phyloP scores from a whole-genome alignment of 768 basidiomycete species.

The Chalciporus pseudorubinellus region DNA sequence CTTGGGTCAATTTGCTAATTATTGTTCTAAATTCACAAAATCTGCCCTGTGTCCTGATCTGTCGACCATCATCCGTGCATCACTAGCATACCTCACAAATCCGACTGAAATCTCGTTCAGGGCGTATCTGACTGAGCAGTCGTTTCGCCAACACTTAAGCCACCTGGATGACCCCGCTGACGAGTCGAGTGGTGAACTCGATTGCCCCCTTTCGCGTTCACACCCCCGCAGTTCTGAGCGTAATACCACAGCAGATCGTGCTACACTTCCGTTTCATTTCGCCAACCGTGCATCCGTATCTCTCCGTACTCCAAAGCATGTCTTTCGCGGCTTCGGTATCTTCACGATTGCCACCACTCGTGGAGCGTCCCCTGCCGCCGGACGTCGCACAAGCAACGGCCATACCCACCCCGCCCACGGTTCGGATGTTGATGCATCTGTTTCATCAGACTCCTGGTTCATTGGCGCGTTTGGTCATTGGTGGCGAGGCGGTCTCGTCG shows the following conservation, averaged over 20 bases:
- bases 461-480: conserved; percentile 88
- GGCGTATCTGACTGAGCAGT: conserved; percentile 93
- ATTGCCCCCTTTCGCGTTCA: conserved; percentile 27
- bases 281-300: conserved; percentile 90
- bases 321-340: conserved; percentile 82
- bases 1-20: not conserved
- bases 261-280: conserved; percentile 64
- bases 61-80: conserved; percentile 5
- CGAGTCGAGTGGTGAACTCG: conserved; percentile 42
- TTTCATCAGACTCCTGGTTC: conserved; percentile 81
- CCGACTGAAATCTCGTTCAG: conserved; percentile 93
- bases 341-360: conserved; percentile 70
- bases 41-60: conserved; percentile 1
- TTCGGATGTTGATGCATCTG: conserved; percentile 41
- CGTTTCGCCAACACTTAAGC: conserved; percentile 91
- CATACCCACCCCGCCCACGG: conserved; percentile 25
- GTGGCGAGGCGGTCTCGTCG: conserved; percentile 84
- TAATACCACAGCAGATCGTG: conserved; percentile 21
- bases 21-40: not conserved
- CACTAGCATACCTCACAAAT: conserved; percentile 88
- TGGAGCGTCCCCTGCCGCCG: conserved; percentile 44
- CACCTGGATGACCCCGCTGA: conserved; percentile 70
- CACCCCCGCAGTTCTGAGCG: conserved; percentile 25
- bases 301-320: conserved; percentile 86
- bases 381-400: conserved; percentile 47